phyloP scores from a whole-genome alignment of 768 basidiomycete genomes.

The Boletales sp. region DNA sequence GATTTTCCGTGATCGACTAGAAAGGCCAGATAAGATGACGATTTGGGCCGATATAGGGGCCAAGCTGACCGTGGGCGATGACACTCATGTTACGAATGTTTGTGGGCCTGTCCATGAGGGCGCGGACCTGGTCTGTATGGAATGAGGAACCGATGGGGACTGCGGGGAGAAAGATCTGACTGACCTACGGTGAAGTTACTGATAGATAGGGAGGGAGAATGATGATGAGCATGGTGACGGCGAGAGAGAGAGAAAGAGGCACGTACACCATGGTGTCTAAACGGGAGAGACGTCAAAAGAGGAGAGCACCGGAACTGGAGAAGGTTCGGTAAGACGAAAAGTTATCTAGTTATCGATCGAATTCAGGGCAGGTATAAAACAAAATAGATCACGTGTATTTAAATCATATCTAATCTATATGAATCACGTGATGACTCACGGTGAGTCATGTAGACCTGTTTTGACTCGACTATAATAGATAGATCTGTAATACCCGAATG shows the following conservation, averaged over 20 bases:
- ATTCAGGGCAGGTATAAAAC: slow-evolving; percentile 40
- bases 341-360: slow-evolving; percentile 40
- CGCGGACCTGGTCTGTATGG: slow-evolving; percentile 74
- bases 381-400: slow-evolving; percentile 7
- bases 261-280: slow-evolving; percentile 83
- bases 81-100: slow-evolving; percentile 97
- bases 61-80: slow-evolving; percentile 76
- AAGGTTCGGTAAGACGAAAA: slow-evolving; percentile 11
- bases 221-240: slow-evolving; percentile 25
- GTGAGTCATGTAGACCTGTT: slow-evolving; percentile 1
- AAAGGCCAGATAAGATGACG: slow-evolving; percentile 16
- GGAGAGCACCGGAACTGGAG: slow-evolving; percentile 23
- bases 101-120: slow-evolving; percentile 84
- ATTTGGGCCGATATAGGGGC: slow-evolving; percentile 7
- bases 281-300: slow-evolving; percentile 31
- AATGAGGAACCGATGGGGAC: slow-evolving; percentile 1
- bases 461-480: not conserved
- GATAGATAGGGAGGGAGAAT: slow-evolving; percentile 18
- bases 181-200: slow-evolving; percentile 89
- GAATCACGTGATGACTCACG: slow-evolving; percentile 9
- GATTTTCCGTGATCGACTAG: slow-evolving; percentile 99
- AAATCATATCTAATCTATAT: not conserved
- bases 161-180: slow-evolving; percentile 40
- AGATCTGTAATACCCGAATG: not conserved
- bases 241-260: slow-evolving; percentile 1